Evolutionary conservation across 2,329 filamentous ascomycete species (phyloP).

Genomic region (Knufia petricola): DNA sequence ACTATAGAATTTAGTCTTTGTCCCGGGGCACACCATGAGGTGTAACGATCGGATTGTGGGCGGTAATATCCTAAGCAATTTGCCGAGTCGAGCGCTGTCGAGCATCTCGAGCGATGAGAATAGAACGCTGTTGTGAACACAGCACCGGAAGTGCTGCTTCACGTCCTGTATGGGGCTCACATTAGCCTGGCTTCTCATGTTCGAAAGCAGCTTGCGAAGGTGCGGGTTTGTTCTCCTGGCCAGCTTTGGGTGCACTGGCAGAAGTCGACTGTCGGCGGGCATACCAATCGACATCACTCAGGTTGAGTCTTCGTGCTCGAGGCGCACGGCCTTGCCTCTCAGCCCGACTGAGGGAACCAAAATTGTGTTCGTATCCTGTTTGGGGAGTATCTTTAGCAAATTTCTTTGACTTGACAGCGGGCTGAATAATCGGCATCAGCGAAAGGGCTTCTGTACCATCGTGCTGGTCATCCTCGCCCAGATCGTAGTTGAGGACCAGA

Average conservation of each 20-base stretch:
- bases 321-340: conserved; percentile 62
- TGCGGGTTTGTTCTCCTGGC: background rate
- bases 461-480: conserved; percentile 69
- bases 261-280: conserved; percentile 19
- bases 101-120: background rate
- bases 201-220: background rate
- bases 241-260: background rate
- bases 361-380: conserved; percentile 35
- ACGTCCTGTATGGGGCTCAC: conserved; percentile 10
- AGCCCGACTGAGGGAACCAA: conserved; percentile 28
- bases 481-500: conserved; percentile 89
- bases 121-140: background rate
- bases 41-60: too few relatives aligned
- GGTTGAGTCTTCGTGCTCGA: conserved; percentile 78
- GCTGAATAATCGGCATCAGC: conserved; percentile 33
- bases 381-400: conserved; percentile 27
- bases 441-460: conserved; percentile 54
- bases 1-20: too few relatives aligned
- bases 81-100: too few relatives aligned
- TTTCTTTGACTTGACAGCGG: conserved; percentile 22
- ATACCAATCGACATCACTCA: conserved; percentile 98
- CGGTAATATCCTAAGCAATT: too few relatives aligned
- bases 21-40: too few relatives aligned
- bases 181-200: conserved; percentile 23
- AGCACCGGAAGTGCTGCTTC: background rate